These are phyloP conservation scores for Dianthus caryophyllus DNA, from an alignment of 148 eudicot species.

Conservation along the genomic window DNA sequence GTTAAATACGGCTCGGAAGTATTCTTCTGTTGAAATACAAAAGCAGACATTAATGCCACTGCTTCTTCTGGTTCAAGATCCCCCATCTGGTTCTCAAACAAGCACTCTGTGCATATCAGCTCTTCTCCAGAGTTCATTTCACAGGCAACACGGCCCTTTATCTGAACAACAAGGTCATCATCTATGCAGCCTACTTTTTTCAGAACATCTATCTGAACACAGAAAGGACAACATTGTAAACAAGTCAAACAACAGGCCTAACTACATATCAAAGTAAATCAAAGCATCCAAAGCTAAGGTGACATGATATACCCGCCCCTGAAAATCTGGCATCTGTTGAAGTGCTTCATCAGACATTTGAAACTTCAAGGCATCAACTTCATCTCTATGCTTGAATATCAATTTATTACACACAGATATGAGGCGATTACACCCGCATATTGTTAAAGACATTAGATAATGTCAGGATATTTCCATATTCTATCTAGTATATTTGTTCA, in stretches of 20 bases:
- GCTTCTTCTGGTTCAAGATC: slow-evolving; percentile 98
- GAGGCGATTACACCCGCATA: too few species aligned
- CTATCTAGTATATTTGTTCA: too few species aligned
- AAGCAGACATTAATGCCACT: slow-evolving; percentile 92
- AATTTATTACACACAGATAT: too few species aligned
- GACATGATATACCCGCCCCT: slow-evolving; percentile 92
- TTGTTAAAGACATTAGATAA: too few species aligned
- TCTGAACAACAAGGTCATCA: slow-evolving; percentile 92
- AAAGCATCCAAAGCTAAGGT: slow-evolving; percentile 3
- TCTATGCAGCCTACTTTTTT: slow-evolving; percentile 88
- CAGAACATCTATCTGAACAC: slow-evolving; percentile 79
- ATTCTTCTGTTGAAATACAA: slow-evolving; percentile 97
- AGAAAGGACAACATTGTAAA: slow-evolving; percentile 1
- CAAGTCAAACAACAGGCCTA: not conserved
- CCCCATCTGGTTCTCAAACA: slow-evolving; percentile 95
- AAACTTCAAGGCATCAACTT: slow-evolving; percentile 69
- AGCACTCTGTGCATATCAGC: slow-evolving; percentile 91
- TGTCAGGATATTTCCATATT: too few species aligned
- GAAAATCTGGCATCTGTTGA: slow-evolving; percentile 97
- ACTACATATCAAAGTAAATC: not conserved
- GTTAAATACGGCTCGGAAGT: slow-evolving; percentile 87
- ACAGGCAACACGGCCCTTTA: slow-evolving; percentile 98
- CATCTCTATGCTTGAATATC: slow-evolving; percentile 54
- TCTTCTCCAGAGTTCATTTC: slow-evolving; percentile 99
- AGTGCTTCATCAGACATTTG: slow-evolving; percentile 99